Evolutionary conservation across 768 basidiomycete species (phyloP), one percentile per base, ranked within the genome.

Genomic region (Mycena indigotica): DNA sequence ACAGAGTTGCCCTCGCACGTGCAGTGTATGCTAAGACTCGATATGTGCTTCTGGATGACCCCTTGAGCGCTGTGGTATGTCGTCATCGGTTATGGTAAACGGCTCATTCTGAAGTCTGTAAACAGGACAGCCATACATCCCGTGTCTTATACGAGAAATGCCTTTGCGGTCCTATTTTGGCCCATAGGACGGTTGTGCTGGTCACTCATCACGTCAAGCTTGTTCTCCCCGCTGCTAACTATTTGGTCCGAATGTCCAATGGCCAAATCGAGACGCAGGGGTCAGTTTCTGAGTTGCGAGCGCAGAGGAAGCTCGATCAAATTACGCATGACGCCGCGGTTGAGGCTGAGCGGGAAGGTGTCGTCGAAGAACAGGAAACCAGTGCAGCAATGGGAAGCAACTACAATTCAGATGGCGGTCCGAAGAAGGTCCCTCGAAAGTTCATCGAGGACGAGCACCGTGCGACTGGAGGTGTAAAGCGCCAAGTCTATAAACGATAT

Each of bases 171-270:
- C 84, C 84, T 1, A 76, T 94, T 21, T 66, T 92, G 3, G 75
- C 75, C 1, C 77, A 84, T 52, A 81, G 91, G 28, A 93, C 92
- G 0, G 86, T 93, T 29, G 77, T 80, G 65, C 76, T 88, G 3
- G 91, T 94, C 30, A 91, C 91, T 0, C 92, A 94, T 60, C 91
- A 93, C 65, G 86, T 93, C 25, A 89, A 93, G 50, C 81, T 95
- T 1, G 86, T 93, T 17, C 80, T 92, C 5, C 87, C 91, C 0
- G 86, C 84, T 0, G 83, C 88, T 0, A 66, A 86, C 63, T 91
- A 91, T 64, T 72, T 93, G 2, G 79, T 93, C 5, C 84, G 89
- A 25, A 87, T 93, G 81, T 77, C 91, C 2, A 91, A 93, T 66
- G 92, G 91, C 2, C 84, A 90, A 15, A 84, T 93, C 50, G 90